phyloP scores from a whole-genome alignment of 2,329 filamentous ascomycete genomes.

The Colletotrichum eremochloae region DNA sequence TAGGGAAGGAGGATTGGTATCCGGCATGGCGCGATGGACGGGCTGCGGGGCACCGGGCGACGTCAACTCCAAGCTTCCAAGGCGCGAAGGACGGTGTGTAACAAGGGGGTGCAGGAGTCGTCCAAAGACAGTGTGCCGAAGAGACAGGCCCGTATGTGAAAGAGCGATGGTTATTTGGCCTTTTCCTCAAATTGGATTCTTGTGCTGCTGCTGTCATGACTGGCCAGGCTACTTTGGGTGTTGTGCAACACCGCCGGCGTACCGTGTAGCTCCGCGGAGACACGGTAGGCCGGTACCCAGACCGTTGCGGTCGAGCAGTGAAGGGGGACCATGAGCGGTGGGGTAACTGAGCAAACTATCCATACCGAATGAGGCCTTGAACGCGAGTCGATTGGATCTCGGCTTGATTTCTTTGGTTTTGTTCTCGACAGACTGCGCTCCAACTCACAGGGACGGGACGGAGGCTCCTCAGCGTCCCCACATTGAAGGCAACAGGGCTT shows the following conservation, averaged over 20 bases:
- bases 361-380: constrained; percentile 4
- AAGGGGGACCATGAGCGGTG: not conserved
- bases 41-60: constrained; percentile 11
- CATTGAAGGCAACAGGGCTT: constrained; percentile 10
- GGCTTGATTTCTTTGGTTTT: not conserved
- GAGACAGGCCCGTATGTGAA: not conserved
- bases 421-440: not conserved
- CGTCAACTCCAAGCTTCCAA: constrained; percentile 20
- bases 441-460: not conserved
- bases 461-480: not conserved
- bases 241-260: not conserved
- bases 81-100: not conserved
- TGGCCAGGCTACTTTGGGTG: not conserved
- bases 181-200: not conserved
- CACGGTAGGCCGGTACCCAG: constrained; percentile 10
- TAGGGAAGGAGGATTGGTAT: constrained; percentile 4
- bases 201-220: not conserved
- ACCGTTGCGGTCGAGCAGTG: not conserved
- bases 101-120: too few species aligned
- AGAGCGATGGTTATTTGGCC: constrained; percentile 8
- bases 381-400: constrained; percentile 28
- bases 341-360: not conserved
- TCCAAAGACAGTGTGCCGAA: not conserved
- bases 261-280: not conserved
- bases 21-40: constrained; percentile 30